phyloP scores from a whole-genome alignment of 2,329 filamentous ascomycete genomes.

The Saccharata proteae region DNA sequence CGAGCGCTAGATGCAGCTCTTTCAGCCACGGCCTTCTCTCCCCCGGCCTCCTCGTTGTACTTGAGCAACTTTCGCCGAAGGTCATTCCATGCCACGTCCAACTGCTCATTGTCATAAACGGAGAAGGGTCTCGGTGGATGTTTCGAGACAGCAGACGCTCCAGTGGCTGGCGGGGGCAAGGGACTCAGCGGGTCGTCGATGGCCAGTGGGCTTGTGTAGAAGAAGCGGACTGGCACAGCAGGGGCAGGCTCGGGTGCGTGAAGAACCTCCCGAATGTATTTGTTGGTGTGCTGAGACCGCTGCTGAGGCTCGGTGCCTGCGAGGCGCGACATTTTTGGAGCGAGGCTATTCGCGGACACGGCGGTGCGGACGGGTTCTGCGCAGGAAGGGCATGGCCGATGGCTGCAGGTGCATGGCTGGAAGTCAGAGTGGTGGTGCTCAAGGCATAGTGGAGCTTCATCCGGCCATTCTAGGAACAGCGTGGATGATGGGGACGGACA shows the following conservation, averaged over 20 bases:
- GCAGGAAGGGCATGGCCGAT: too few relatives aligned
- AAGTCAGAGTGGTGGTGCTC: too few relatives aligned
- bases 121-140: slow-evolving; percentile 66
- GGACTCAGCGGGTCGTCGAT: slow-evolving; percentile 83
- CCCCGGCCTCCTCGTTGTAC: slow-evolving; percentile 26
- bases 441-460: too few relatives aligned
- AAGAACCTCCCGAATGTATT: slow-evolving; percentile 33
- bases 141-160: slow-evolving; percentile 34
- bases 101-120: slow-evolving; percentile 61
- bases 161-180: slow-evolving; percentile 41
- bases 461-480: too few relatives aligned
- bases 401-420: too few relatives aligned
- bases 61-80: slow-evolving; percentile 40
- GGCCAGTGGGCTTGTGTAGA: slow-evolving; percentile 69
- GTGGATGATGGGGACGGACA: too few relatives aligned
- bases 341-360: too few relatives aligned
- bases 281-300: slow-evolving; percentile 23
- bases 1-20: slow-evolving; percentile 2
- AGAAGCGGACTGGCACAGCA: slow-evolving; percentile 44
- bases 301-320: too few relatives aligned
- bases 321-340: too few relatives aligned
- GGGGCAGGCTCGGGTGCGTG: slow-evolving; percentile 25
- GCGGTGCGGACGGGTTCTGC: too few relatives aligned
- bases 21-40: slow-evolving; percentile 19
- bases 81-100: slow-evolving; percentile 66